Evolutionary conservation across 2,329 filamentous ascomycete species (phyloP).

Genomic region (Colletotrichum sp.): DNA sequence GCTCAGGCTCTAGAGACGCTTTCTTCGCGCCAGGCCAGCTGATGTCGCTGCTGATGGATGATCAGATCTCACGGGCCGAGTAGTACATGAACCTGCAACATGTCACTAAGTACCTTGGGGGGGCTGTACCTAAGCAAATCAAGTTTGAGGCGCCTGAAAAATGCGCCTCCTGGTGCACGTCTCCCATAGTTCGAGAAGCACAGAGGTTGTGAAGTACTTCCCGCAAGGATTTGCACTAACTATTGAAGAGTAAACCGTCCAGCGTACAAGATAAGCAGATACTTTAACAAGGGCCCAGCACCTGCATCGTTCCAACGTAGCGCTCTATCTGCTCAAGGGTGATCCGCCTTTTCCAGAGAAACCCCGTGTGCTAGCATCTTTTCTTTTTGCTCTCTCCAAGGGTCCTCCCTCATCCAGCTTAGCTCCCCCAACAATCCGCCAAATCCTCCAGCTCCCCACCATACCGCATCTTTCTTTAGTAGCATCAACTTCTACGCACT

Average conservation of each 20-base stretch:
- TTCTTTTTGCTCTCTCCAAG: not conserved
- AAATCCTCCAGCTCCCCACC: not conserved
- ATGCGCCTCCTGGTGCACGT: not conserved
- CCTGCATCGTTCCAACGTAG: not conserved
- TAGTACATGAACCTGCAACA: not conserved
- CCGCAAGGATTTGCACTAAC: not conserved
- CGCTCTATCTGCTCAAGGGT: not conserved
- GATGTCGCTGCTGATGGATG: not conserved
- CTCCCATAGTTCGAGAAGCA: too few relatives aligned
- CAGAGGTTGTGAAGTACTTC: not conserved
- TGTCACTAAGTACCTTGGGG: not conserved
- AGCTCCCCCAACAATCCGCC: conserved; percentile 17
- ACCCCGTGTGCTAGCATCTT: not conserved
- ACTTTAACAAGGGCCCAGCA: not conserved
- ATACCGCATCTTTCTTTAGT: not conserved
- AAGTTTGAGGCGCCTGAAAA: not conserved
- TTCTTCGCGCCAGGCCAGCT: not conserved
- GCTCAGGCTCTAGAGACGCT: not conserved
- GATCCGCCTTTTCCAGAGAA: not conserved
- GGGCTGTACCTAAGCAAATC: not conserved
- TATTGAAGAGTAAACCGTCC: not conserved
- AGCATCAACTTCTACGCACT: not conserved
- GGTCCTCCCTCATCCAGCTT: conserved; percentile 16
- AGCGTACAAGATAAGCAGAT: not conserved
- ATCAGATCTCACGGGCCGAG: not conserved